These are phyloP conservation scores for Trichomonascaceae sp. DNA, from an alignment of 1,139 yeast species.

Conservation along the genomic window DNA sequence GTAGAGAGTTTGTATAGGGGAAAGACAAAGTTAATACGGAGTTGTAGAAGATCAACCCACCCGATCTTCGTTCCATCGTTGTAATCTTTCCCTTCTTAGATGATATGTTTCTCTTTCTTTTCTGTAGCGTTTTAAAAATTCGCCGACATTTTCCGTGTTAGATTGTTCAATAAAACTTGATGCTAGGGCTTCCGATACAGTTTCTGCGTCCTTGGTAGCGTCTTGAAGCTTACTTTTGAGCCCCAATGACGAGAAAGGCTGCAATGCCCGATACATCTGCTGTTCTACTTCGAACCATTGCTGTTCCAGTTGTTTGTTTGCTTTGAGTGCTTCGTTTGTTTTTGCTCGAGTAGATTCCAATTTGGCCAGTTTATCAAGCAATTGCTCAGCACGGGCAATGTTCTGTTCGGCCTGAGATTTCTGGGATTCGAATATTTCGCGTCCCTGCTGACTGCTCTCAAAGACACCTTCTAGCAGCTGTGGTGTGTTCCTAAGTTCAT, in stretches of 20 bases:
- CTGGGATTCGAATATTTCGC: conserved; percentile 15
- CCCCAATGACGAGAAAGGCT: conserved; percentile 32
- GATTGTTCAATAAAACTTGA: conserved; percentile 28
- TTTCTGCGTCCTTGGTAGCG: conserved; percentile 32
- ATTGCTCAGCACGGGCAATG: conserved; percentile 18
- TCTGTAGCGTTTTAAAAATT: conserved; percentile 43
- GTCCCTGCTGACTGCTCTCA: conserved; percentile 14
- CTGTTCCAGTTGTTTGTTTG: conserved; percentile 20
- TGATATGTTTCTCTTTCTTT: conserved; percentile 46
- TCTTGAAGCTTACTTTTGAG: conserved; percentile 29
- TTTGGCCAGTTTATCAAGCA: conserved; percentile 15
- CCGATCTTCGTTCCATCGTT: conserved; percentile 61
- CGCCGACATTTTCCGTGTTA: conserved; percentile 24
- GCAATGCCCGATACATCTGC: conserved; percentile 38
- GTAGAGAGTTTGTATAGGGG: neutral
- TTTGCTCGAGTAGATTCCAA: conserved; percentile 23
- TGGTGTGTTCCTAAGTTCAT: conserved; percentile 13
- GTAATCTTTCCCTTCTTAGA: conserved; percentile 50
- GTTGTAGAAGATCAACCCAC: conserved; percentile 35
- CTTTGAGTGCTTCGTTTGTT: conserved; percentile 12
- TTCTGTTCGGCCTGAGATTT: conserved; percentile 17
- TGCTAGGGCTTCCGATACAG: conserved; percentile 31
- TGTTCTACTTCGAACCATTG: conserved; percentile 32
- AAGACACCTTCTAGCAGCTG: conserved; percentile 18
- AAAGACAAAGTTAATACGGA: neutral